Evolutionary conservation across 441 rosid genomes (phyloP).

Genomic region (Melastoma candidum): DNA sequence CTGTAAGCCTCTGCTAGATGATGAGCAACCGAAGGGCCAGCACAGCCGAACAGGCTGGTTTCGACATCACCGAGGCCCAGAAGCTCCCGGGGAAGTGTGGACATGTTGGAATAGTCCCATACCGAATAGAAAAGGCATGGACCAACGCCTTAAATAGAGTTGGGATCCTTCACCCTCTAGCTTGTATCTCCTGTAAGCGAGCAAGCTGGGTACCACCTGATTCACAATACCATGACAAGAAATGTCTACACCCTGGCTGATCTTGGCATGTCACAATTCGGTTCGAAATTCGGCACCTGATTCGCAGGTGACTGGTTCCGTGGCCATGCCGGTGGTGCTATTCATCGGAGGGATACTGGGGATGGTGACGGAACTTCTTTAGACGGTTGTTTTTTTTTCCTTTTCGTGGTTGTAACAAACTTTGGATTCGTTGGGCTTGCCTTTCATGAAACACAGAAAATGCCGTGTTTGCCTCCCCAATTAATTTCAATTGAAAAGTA

Average conservation of each 20-base stretch:
- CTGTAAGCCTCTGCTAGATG: conserved; percentile 53
- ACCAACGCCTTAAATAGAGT: no score
- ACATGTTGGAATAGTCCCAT: conserved; percentile 3
- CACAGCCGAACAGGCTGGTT: conserved; percentile 52
- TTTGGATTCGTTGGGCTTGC: no score
- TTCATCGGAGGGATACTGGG: no score
- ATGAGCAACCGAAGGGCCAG: conserved; percentile 46
- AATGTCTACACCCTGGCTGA: background rate
- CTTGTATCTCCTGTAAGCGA: conserved; percentile 32
- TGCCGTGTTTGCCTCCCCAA: no score
- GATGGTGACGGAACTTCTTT: no score
- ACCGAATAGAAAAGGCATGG: no score
- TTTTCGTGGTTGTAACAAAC: no score
- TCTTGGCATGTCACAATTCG: conserved; percentile 10
- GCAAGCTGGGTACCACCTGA: background rate
- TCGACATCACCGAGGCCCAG: conserved; percentile 51
- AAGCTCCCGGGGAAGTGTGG: conserved; percentile 70
- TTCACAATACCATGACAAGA: background rate
- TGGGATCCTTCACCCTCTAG: conserved; percentile 43
- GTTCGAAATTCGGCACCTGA: conserved; percentile 23
- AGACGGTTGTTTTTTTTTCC: no score
- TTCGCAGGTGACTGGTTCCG: background rate
- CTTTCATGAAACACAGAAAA: no score
- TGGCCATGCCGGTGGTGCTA: no score
- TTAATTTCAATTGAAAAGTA: no score